phyloP scores from a whole-genome alignment of 2,329 filamentous ascomycete genomes.

The Magnaporthiopsis incrustans region DNA sequence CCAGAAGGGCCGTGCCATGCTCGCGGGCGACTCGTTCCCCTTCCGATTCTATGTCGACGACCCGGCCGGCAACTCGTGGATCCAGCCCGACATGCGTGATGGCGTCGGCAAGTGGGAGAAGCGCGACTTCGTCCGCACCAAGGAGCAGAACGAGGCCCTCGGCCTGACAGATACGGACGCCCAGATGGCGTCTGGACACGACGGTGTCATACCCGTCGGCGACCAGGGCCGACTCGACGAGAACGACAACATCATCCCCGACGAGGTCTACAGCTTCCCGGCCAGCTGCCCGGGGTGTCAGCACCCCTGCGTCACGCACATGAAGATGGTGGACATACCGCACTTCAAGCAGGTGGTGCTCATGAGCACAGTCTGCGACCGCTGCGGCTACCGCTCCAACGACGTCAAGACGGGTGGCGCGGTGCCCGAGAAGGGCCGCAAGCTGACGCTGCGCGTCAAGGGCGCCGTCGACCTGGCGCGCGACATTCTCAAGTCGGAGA shows the following conservation, averaged over 20 bases:
- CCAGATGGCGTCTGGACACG: constrained; percentile 34
- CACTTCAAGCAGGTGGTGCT: constrained; percentile 96
- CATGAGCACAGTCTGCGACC: constrained; percentile 87
- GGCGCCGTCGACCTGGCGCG: constrained; percentile 67
- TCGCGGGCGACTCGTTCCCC: constrained; percentile 69
- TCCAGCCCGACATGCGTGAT: constrained; percentile 76
- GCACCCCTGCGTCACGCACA: constrained; percentile 80
- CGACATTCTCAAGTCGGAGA: constrained; percentile 95
- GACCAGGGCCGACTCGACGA: constrained; percentile 28
- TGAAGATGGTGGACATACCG: constrained; percentile 98
- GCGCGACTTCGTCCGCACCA: constrained; percentile 71
- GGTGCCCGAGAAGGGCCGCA: constrained; percentile 77
- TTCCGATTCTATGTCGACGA: constrained; percentile 88
- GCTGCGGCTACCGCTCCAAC: constrained; percentile 90
- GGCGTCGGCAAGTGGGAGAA: constrained; percentile 83
- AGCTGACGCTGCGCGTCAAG: constrained; percentile 69
- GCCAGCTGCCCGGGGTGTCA: constrained; percentile 87
- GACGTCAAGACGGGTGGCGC: constrained; percentile 97
- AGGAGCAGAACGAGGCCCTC: constrained; percentile 79
- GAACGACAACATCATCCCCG: constrained; percentile 78
- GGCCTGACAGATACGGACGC: constrained; percentile 62
- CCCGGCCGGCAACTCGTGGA: constrained; percentile 92
- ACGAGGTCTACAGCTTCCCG: constrained; percentile 89
- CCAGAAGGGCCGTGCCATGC: constrained; percentile 64
- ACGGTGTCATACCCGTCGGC: constrained; percentile 43